Percentiles rank a stretch among this genome's conserved stretches.
Conservation (phyloP, 2,329 filamentous ascomycete genomes). For the Colletotrichum simmondsii region DNA sequence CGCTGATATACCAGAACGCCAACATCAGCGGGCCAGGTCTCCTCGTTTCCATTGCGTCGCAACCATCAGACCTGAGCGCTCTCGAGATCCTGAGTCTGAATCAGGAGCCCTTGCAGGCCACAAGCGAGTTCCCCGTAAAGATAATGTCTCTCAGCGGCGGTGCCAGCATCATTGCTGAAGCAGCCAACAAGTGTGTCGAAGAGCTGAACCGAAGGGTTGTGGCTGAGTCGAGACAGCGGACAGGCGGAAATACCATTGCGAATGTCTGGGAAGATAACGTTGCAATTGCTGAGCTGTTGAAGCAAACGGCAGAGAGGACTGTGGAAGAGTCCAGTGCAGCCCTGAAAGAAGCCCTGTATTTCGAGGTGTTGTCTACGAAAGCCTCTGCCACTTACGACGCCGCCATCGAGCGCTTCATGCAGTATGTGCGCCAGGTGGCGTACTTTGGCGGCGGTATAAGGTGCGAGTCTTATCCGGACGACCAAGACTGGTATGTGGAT, state of each 20-base stretch:
- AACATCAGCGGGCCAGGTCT: conserved; percentile 7
- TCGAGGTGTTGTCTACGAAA: not conserved
- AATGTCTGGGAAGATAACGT: not conserved
- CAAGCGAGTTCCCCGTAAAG: not conserved
- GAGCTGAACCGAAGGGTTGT: not conserved
- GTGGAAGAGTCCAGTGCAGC: not conserved
- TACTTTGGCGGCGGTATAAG: conserved; percentile 1
- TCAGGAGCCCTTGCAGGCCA: not conserved
- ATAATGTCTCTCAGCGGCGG: not conserved
- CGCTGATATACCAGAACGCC: not conserved
- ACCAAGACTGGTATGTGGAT: conserved; percentile 9
- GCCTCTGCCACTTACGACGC: not conserved
- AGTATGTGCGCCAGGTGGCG: conserved; percentile 7
- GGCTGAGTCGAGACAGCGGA: conserved; percentile 4
- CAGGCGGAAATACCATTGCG: not conserved
- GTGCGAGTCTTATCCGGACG: not conserved
- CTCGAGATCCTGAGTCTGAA: not conserved
- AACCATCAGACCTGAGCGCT: not conserved
- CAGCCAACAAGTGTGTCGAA: not conserved
- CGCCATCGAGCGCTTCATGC: not conserved
- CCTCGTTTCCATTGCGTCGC: not conserved
- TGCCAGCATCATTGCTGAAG: not conserved
- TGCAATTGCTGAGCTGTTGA: not conserved
- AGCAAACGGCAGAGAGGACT: not conserved
- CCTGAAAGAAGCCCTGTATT: not conserved